A percentile compares a stretch with the other conserved stretches of the same genome.
Evolutionary conservation across 2,329 filamentous ascomycete genomes (phyloP).

Genomic region (Xylariaceae sp.): DNA sequence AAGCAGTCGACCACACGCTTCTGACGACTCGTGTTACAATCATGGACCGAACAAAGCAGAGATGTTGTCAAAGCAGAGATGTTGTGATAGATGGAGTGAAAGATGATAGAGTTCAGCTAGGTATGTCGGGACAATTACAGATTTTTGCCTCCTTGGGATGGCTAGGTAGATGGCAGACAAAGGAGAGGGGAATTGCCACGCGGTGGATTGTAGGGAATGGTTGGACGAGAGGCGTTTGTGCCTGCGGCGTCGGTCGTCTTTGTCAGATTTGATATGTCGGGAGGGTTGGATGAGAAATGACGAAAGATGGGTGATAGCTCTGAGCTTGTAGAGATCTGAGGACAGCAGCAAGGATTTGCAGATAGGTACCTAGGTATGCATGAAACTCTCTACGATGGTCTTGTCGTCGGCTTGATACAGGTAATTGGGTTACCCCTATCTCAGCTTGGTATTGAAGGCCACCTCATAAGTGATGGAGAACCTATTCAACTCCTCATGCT

Average conservation of each 20-base stretch:
- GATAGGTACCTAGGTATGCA: no score
- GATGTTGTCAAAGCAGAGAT: neutral
- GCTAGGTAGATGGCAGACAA: slow-evolving; percentile 18
- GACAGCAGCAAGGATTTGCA: no score
- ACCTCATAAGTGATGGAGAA: no score
- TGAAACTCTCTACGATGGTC: no score
- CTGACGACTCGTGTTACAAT: neutral
- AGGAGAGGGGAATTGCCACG: slow-evolving; percentile 17
- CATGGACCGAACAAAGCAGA: slow-evolving; percentile 13
- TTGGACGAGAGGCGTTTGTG: neutral
- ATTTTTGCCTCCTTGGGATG: slow-evolving; percentile 4
- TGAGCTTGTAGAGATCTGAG: neutral
- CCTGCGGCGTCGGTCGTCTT: slow-evolving; percentile 1
- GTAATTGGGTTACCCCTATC: no score
- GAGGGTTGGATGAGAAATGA: neutral
- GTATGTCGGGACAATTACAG: neutral
- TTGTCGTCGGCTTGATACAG: no score
- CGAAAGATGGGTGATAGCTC: neutral
- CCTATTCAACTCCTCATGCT: no score
- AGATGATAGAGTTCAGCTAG: slow-evolving; percentile 7
- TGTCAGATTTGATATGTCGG: slow-evolving; percentile 14
- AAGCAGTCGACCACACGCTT: neutral
- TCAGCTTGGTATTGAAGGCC: no score
- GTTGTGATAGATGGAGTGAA: slow-evolving; percentile 12
- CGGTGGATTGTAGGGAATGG: slow-evolving; percentile 7